phyloP scores from a whole-genome alignment of 257 asterid genomes.

The Fraxinus quadrangulata region DNA sequence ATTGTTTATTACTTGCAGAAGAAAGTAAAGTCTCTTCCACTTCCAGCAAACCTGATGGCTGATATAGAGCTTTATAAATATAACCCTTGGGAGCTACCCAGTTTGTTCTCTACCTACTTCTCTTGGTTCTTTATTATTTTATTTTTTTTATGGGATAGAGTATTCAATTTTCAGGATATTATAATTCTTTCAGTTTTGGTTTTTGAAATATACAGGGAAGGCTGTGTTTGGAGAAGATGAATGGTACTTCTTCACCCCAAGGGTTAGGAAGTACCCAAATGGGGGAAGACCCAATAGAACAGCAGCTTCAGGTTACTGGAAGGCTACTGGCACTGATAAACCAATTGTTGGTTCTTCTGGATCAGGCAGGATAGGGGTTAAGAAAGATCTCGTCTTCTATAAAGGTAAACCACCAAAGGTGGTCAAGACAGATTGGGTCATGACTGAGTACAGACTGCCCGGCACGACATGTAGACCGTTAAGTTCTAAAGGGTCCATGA shows the following conservation, averaged over 20 bases:
- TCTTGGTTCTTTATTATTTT: too few relatives aligned
- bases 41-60: constrained; percentile 52
- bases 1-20: constrained; percentile 49
- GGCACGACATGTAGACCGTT: constrained; percentile 37
- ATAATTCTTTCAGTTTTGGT: too few relatives aligned
- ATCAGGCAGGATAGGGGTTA: constrained; percentile 50
- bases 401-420: constrained; percentile 59
- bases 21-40: constrained; percentile 49
- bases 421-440: constrained; percentile 56
- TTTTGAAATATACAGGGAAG: constrained; percentile 36
- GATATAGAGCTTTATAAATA: constrained; percentile 58
- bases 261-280: constrained; percentile 63
- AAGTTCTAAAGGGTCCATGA: constrained; percentile 59
- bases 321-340: constrained; percentile 63
- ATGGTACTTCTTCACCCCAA: constrained; percentile 67
- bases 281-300: constrained; percentile 69
- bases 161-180: too few relatives aligned
- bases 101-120: constrained; percentile 34
- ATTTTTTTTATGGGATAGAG: too few relatives aligned
- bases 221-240: constrained; percentile 59
- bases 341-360: constrained; percentile 45
- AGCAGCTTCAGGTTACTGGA: constrained; percentile 63
- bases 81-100: constrained; percentile 71
- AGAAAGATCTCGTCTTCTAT: constrained; percentile 62
- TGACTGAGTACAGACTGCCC: constrained; percentile 64